Conservation (phyloP, 768 basidiomycete species). For the Harrya chromipes region DNA sequence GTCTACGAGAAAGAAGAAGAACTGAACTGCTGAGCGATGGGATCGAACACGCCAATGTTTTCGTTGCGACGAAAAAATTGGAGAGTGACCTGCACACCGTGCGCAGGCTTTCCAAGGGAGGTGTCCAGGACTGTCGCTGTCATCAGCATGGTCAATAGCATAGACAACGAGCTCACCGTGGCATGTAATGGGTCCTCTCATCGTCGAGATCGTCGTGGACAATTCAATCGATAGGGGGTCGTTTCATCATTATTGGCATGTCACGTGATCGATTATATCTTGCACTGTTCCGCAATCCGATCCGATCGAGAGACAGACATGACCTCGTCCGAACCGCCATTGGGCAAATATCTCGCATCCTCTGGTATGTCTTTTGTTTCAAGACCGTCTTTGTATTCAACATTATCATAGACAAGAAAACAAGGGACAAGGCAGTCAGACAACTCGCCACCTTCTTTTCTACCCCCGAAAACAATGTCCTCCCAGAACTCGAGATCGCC, state of each 20-base stretch:
- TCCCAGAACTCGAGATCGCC: conserved; percentile 75
- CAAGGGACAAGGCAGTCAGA: conserved; percentile 87
- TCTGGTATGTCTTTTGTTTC: conserved; percentile 58
- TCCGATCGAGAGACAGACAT: conserved; percentile 27
- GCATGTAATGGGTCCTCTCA: conserved; percentile 86
- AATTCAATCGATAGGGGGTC: neutral
- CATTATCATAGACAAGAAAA: conserved; percentile 69
- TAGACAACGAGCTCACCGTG: conserved; percentile 54
- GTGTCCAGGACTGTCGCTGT: conserved; percentile 72
- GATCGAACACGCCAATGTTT: conserved; percentile 45
- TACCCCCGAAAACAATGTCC: conserved; percentile 48
- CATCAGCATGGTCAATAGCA: neutral
- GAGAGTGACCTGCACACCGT: conserved; percentile 62
- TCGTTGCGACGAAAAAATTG: conserved; percentile 45
- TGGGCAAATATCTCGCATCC: conserved; percentile 90
- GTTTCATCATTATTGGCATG: neutral
- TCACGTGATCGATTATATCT: conserved; percentile 7
- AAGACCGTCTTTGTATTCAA: neutral
- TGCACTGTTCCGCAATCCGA: conserved; percentile 16
- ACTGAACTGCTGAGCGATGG: conserved; percentile 60
- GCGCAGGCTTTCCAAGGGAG: conserved; percentile 77
- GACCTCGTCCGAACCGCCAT: conserved; percentile 49
- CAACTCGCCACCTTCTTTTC: conserved; percentile 79
- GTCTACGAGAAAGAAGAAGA: neutral
- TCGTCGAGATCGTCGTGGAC: conserved; percentile 9